These are phyloP conservation scores for Geotrichum ghanense DNA, from an alignment of 805 yeast genomes.

Conservation along the genomic window DNA sequence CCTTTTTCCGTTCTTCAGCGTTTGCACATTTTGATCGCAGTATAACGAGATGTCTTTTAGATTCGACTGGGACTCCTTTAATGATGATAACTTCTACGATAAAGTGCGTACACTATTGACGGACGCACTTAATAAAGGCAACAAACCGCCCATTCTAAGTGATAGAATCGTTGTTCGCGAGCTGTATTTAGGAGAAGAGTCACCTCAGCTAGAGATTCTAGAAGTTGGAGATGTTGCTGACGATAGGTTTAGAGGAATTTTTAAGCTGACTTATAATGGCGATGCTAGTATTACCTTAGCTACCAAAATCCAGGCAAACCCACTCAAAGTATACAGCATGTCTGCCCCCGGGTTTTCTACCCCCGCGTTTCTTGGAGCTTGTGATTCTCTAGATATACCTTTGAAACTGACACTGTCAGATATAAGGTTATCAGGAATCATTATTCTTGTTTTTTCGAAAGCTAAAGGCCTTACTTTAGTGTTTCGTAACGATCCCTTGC, in stretches of 20 bases:
- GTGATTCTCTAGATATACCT: slow-evolving; percentile 65
- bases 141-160: slow-evolving; percentile 49
- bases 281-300: slow-evolving; percentile 65
- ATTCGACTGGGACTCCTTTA: slow-evolving; percentile 67
- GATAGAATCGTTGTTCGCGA: slow-evolving; percentile 58
- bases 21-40: too few relatives aligned
- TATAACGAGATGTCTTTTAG: slow-evolving; percentile 54
- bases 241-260: slow-evolving; percentile 72
- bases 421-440: slow-evolving; percentile 65
- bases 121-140: slow-evolving; percentile 64
- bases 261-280: slow-evolving; percentile 65
- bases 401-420: slow-evolving; percentile 63
- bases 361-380: slow-evolving; percentile 56
- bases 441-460: slow-evolving; percentile 71
- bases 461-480: slow-evolving; percentile 78
- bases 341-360: slow-evolving; percentile 41
- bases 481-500: slow-evolving; percentile 81
- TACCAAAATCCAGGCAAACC: slow-evolving; percentile 77
- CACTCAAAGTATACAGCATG: slow-evolving; percentile 51
- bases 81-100: slow-evolving; percentile 45
- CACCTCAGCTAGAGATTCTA: slow-evolving; percentile 67
- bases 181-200: slow-evolving; percentile 58
- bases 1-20: too few relatives aligned
- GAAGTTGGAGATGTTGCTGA: slow-evolving; percentile 73
- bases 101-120: slow-evolving; percentile 58